Conservation (phyloP, 1,139 yeast genomes). For the Yamadazyma triangularis region DNA sequence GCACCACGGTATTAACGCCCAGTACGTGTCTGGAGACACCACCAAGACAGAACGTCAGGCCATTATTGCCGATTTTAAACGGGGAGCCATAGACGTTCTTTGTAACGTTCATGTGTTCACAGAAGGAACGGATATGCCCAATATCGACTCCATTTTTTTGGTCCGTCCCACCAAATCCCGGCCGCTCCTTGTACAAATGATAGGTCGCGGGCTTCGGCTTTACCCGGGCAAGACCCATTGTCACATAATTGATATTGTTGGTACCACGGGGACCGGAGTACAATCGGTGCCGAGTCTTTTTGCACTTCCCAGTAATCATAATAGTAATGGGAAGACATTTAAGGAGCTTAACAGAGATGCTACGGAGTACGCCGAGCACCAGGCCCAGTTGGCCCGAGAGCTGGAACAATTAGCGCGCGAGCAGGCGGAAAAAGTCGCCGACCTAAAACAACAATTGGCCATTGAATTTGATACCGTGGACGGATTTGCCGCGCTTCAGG, state of each 20-base stretch:
- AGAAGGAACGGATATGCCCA: conserved; percentile 94
- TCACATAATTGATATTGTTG: conserved; percentile 75
- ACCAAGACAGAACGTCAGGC: conserved; percentile 45
- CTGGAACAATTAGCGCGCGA: conserved; percentile 13
- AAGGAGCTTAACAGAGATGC: conserved; percentile 23
- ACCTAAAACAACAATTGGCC: conserved; percentile 11
- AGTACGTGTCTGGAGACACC: conserved; percentile 70
- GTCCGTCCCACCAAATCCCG: conserved; percentile 81
- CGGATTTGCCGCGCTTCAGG: conserved; percentile 26
- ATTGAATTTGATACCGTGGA: conserved; percentile 25
- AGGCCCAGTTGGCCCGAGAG: conserved; percentile 13
- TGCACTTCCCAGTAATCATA: conserved; percentile 32
- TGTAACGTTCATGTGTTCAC: conserved; percentile 90
- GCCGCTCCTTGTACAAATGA: conserved; percentile 75
- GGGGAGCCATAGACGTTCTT: conserved; percentile 64
- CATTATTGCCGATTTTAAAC: conserved; percentile 54
- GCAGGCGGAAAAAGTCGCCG: conserved; percentile 13
- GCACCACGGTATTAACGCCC: conserved; percentile 61
- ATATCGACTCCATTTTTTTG: conserved; percentile 73
- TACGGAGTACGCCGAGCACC: conserved; percentile 13
- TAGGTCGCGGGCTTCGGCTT: conserved; percentile 81
- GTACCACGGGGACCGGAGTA: conserved; percentile 54
- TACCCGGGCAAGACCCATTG: conserved; percentile 61
- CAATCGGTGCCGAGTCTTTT: conserved; percentile 58
- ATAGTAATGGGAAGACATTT: conserved; percentile 27